Evolutionary conservation across 2,329 filamentous ascomycete genomes (phyloP), one percentile per base, ranked within the genome.

Genomic region (Pseudogymnoascus sp.): DNA sequence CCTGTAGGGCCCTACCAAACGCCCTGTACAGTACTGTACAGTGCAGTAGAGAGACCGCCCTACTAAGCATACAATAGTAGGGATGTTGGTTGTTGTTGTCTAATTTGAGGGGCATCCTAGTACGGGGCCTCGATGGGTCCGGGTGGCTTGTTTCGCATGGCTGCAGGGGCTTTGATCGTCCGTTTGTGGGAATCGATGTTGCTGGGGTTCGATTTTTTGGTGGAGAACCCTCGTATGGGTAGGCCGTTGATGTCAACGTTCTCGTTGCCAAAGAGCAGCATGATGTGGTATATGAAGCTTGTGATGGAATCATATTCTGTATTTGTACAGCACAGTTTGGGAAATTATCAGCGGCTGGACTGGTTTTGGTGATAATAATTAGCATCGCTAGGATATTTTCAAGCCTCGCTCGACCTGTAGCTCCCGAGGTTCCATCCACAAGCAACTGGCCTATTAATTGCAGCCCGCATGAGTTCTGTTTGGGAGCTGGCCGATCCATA

Each of bases 61-160:
- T 26, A 26, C 23, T 26, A 26, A 26, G 4, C 23, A 26, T 26
- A 2, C 23, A 4, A 1, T 6, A 26, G 23, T 49, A 16, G 26
- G 4, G 45, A 52, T 31, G 45, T 16, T 31, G 45, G 14, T 31
- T 31, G 45, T 16, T 52, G 45, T 52, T 52, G 45, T 52, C 45
- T 52, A 52, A 52, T 52, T 52, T 52, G 45, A 33, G 26, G 45
- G 45, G 26, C 45, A 52, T 31, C 45, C 45, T 52, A 23, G 45
- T 52, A 52, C 45, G 45, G 45, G 45, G 45, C 45, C 26, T 2
- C 26, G 45, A 52, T 31, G 45, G 45, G 45, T 52, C 45, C 45
- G 45, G 45, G 45, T 52, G 45, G 45, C 45, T 52, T 52, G 45
- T 52, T 52, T 52, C 45, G 45, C 45, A 52, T 52, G 45, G 45